Base-by-base conservation (phyloP, 352 stramenopile genomes). In the Phytophthora parvispora region DNA sequence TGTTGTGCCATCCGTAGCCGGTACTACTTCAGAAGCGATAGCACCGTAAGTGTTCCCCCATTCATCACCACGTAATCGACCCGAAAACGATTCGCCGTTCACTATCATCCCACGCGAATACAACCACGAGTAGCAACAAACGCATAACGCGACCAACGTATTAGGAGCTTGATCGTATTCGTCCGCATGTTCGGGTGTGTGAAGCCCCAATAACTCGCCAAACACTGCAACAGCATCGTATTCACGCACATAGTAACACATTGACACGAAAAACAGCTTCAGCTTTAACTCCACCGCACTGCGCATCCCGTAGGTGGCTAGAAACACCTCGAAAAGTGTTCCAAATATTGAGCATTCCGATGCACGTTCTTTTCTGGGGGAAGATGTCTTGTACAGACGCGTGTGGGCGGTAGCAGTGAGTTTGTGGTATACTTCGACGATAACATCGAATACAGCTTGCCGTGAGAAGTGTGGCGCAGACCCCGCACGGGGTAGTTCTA, bases 201-300 rank as follows among this genome's bases (percentile, higher is more conserved):
- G 89, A 24, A 91, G 68, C 1, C 66, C 83, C 1, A 94, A 45
- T n/a, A 94, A 63, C 34, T 92, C 86, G 15, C 81, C 80, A 62
- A 92, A 94, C 7, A 94, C 86, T 0, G 83, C 84, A 9, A 92
- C 57, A 10, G 77, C 83, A 25, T 94, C 86, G 15, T 83, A 75
- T 7, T 87, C 58, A 4, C 61, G 74, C 2, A 91, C 52, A 24
- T 70, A 86, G 32, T 91, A 77, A 9, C 75, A 87, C 68, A 87
- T 83, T 2, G 84, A 90, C 8, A 92, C 64, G 18, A 91, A 68
- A 36, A 94, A 72, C 20, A 81, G 60, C 68, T 91, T 92, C 53
- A 94, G 43, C 56, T 92, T 94, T 25, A 64, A 61, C 57, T 94
- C 77, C 4, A 87, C 79, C 22, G 86, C 60, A 18, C 69, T 60